Evolutionary conservation across 805 yeast genomes (phyloP), one percentile per base, ranked within the genome.

Genomic region (Metschnikowia borealis): DNA sequence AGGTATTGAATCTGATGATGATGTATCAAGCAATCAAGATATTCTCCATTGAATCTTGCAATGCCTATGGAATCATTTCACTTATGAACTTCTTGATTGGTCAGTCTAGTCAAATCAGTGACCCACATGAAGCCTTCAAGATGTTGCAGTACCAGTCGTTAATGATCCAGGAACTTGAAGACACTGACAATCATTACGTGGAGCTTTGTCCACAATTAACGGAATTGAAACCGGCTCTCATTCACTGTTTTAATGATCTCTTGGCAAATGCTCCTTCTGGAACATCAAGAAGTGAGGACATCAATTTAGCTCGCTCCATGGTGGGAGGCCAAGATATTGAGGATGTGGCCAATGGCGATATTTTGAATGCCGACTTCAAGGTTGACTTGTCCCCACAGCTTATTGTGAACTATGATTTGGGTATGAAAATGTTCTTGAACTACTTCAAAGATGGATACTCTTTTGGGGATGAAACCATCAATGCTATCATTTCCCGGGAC

Each of bases 141-240:
- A 51, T 67, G 29, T 52, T 65, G 40, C 60, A 67, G 11, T 64
- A 61, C 44, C 68, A 69, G 47, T 58, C 74, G 7, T 50, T 54
- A 29, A 50, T 73, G 47, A 56, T 70, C 20, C 65, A 67, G 47
- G 66, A 69, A 52, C 66, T 73, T 41, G 75, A 73, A 48, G 71
- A 70, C 46, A 60, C 73, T 7, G 74, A 71, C 31, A 66, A 69
- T 42, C 68, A 69, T 51, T 73, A 72, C 55, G 48, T 71, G 44
- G 65, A 62, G 36, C 55, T 70, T 38, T 58, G 60, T 29, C 52
- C 54, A 0, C 68, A 67, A 26, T 51, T 67, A 14, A 31, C 26
- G 6, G 50, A 50, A 5, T 69, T 68, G 49, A 63, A 59, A 45
- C 31, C 13, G 3, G 37, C 38, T 2, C 42, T 50, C 13, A 36